Conservation (phyloP, 2,329 filamentous ascomycete genomes). For the Escovopsis sp. region DNA sequence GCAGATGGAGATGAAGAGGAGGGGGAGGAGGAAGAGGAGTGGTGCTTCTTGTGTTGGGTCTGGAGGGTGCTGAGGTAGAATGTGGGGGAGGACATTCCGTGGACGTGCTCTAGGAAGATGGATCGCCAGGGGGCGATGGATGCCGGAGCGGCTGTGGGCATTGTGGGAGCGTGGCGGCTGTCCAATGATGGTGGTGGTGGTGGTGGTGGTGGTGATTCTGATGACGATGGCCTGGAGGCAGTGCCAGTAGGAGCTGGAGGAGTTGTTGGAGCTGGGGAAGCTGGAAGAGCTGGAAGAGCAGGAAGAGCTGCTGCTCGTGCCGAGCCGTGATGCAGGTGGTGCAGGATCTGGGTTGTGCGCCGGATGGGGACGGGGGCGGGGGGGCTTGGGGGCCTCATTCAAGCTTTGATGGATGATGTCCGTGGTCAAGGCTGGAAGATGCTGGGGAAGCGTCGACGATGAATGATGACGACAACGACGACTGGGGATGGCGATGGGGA, state of each 20-base stretch:
- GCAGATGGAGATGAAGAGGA: constrained; percentile 21
- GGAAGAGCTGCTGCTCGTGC: too few relatives aligned
- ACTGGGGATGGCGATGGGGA: too few relatives aligned
- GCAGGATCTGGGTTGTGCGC: constrained; percentile 14
- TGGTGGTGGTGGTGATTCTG: too few relatives aligned
- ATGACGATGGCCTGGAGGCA: too few relatives aligned
- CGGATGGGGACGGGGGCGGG: too few relatives aligned
- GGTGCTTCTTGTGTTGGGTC: constrained; percentile 13
- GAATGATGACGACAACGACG: too few relatives aligned
- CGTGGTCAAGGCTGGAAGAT: too few relatives aligned
- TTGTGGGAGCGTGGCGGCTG: not conserved
- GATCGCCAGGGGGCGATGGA: constrained; percentile 36
- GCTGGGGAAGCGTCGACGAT: not conserved
- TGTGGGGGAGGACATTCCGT: constrained; percentile 29
- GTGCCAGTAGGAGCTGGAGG: not conserved
- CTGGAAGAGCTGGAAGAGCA: too few relatives aligned
- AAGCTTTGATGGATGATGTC: too few relatives aligned
- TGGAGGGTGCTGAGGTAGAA: constrained; percentile 38
- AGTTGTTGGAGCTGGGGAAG: too few relatives aligned
- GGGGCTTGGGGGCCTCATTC: constrained; percentile 9
- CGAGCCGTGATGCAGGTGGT: constrained; percentile 15
- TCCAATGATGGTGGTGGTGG: too few relatives aligned
- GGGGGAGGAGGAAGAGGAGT: constrained; percentile 22
- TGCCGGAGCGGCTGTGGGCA: constrained; percentile 2
- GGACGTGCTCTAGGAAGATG: constrained; percentile 34